Conservation (phyloP, 2,329 filamentous ascomycete species). For the Septoria linicola region DNA sequence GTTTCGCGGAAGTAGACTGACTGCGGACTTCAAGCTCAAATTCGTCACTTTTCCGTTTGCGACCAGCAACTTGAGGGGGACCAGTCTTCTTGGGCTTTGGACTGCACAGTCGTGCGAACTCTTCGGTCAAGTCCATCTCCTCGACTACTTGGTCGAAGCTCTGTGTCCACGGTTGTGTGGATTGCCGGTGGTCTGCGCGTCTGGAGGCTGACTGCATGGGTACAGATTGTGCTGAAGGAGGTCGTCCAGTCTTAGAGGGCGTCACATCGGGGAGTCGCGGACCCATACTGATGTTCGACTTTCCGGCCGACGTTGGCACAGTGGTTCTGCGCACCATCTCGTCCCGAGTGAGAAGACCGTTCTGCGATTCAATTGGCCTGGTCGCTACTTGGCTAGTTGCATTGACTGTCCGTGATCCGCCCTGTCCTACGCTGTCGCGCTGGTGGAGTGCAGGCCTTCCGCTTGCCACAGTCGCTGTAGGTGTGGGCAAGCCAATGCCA, state of each 20-base stretch:
- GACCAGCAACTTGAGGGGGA: slow-evolving; percentile 24
- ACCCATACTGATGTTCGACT: slow-evolving; percentile 34
- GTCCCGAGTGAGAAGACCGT: not conserved
- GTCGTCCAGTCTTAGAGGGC: slow-evolving; percentile 13
- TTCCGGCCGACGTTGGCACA: slow-evolving; percentile 45
- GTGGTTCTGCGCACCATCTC: slow-evolving; percentile 48
- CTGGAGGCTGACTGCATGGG: slow-evolving; percentile 1
- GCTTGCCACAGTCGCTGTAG: not conserved
- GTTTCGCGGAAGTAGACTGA: slow-evolving; percentile 15
- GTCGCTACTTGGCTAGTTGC: not conserved
- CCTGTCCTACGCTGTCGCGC: not conserved
- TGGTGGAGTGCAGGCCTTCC: not conserved
- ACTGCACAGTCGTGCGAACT: slow-evolving; percentile 24
- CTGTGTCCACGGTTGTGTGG: too few species aligned
- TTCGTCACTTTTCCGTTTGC: slow-evolving; percentile 51
- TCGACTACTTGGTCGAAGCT: slow-evolving; percentile 29
- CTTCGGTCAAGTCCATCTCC: slow-evolving; percentile 39
- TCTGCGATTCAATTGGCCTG: not conserved
- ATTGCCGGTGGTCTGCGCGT: slow-evolving; percentile 14
- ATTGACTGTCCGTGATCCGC: not conserved
- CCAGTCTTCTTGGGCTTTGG: slow-evolving; percentile 21
- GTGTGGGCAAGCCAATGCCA: not conserved
- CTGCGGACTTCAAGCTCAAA: slow-evolving; percentile 35
- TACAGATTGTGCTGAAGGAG: not conserved
- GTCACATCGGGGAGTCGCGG: slow-evolving; percentile 12